phyloP scores from a whole-genome alignment of 2,329 filamentous ascomycete species.

The Fusarium sp. region DNA sequence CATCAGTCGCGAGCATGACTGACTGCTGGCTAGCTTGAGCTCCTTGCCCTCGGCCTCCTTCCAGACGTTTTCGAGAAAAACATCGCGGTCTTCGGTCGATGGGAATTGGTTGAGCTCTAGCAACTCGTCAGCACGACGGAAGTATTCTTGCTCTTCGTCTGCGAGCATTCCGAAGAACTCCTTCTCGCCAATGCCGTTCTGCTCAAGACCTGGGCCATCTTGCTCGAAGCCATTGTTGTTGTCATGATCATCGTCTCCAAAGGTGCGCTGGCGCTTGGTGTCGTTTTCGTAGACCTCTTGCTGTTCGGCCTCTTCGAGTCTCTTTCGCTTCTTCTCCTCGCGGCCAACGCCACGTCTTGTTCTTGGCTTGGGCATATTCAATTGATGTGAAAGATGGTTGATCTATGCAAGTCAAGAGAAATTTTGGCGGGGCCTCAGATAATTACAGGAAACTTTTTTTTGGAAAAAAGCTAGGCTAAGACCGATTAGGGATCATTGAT shows the following conservation, averaged over 20 bases:
- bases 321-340: constrained; percentile 59
- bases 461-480: constrained; percentile 28
- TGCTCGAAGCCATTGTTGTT: constrained; percentile 42
- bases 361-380: constrained; percentile 59
- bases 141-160: constrained; percentile 95
- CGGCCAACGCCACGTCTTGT: constrained; percentile 57
- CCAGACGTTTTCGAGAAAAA: constrained; percentile 86
- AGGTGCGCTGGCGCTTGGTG: constrained; percentile 47
- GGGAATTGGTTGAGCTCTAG: constrained; percentile 91
- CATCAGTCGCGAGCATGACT: constrained; percentile 93
- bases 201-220: constrained; percentile 43
- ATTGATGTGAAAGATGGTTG: constrained; percentile 23
- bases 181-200: constrained; percentile 62
- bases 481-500: constrained; percentile 40
- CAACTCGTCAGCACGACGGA: constrained; percentile 88
- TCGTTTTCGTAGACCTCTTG: constrained; percentile 41
- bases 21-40: constrained; percentile 94
- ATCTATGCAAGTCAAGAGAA: constrained; percentile 17
- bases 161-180: constrained; percentile 95
- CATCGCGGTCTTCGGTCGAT: constrained; percentile 76
- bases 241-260: constrained; percentile 25
- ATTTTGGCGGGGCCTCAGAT: constrained; percentile 36
- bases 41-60: constrained; percentile 91
- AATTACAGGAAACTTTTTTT: constrained; percentile 42
- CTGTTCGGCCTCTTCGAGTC: constrained; percentile 48